These are phyloP conservation scores for Linum trigynum DNA, from an alignment of 345 rosid species.

Conservation along the genomic window DNA sequence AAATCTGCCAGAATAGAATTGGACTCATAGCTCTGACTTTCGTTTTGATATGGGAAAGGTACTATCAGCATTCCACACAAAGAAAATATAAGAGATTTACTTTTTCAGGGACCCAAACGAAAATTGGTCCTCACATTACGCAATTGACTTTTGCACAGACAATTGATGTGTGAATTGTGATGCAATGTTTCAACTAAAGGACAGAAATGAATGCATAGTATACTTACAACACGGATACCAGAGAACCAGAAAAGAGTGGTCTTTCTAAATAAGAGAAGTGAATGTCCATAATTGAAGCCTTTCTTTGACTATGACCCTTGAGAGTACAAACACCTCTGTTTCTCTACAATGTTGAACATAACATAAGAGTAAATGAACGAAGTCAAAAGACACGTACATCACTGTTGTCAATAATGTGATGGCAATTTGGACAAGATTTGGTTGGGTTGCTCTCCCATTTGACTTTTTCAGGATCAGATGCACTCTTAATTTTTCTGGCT, in stretches of 20 bases:
- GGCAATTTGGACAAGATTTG: conserved; percentile 76
- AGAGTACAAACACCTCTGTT: not conserved
- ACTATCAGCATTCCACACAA: too few relatives aligned
- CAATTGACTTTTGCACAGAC: too few relatives aligned
- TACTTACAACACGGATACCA: not conserved
- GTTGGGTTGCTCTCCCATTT: conserved; percentile 78
- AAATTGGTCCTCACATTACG: too few relatives aligned
- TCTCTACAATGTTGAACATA: not conserved
- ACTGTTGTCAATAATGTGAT: conserved; percentile 65
- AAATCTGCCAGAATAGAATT: not conserved
- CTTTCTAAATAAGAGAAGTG: not conserved
- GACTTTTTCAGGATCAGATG: conserved; percentile 40
- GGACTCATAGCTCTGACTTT: not conserved
- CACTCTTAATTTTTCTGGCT: conserved; percentile 87
- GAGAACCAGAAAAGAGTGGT: not conserved
- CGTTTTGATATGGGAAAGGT: too few relatives aligned
- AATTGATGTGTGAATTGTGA: not conserved
- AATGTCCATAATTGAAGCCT: not conserved
- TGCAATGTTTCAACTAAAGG: not conserved
- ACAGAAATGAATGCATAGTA: not conserved
- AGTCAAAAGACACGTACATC: conserved; percentile 41
- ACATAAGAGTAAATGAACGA: not conserved
- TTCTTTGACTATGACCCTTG: not conserved
- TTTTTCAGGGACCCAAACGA: too few relatives aligned
- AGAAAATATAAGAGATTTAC: too few relatives aligned